Evolutionary conservation across 495 filamentous ascomycete species (phyloP).

Genomic region (Jackrogersella multiformis): DNA sequence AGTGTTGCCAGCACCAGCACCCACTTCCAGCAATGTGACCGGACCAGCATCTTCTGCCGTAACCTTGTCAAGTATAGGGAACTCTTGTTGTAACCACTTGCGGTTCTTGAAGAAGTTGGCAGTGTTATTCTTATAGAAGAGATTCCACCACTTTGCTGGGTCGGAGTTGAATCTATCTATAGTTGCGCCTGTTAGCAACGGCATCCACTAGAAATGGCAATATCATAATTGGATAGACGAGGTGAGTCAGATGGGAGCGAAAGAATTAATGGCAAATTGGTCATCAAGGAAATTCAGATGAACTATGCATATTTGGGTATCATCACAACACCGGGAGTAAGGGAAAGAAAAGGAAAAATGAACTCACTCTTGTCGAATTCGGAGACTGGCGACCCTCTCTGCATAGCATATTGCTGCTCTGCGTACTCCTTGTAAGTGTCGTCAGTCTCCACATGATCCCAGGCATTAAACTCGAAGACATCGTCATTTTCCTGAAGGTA

Average conservation of each 20-base stretch:
- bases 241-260: conserved; percentile 70
- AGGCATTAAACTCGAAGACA: conserved; percentile 95
- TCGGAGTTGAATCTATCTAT: conserved; percentile 81
- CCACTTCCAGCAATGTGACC: conserved; percentile 82
- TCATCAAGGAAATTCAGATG: conserved; percentile 67
- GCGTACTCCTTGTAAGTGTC: conserved; percentile 83
- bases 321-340: conserved; percentile 58
- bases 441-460: conserved; percentile 95
- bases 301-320: conserved; percentile 68
- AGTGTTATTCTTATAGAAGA: conserved; percentile 95
- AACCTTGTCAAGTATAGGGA: conserved; percentile 79
- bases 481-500: conserved; percentile 82
- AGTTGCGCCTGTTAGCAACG: conserved; percentile 47
- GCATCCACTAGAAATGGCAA: not conserved
- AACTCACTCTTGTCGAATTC: conserved; percentile 81
- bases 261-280: conserved; percentile 63
- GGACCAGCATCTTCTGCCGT: conserved; percentile 69
- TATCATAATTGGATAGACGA: conserved; percentile 13
- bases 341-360: conserved; percentile 10
- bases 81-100: conserved; percentile 96
- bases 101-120: conserved; percentile 98
- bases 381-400: conserved; percentile 82
- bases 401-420: conserved; percentile 79
- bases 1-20: conserved; percentile 95
- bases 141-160: conserved; percentile 95